phyloP scores from a whole-genome alignment of 495 filamentous ascomycete species.

The Hypoxylon lenormandii region DNA sequence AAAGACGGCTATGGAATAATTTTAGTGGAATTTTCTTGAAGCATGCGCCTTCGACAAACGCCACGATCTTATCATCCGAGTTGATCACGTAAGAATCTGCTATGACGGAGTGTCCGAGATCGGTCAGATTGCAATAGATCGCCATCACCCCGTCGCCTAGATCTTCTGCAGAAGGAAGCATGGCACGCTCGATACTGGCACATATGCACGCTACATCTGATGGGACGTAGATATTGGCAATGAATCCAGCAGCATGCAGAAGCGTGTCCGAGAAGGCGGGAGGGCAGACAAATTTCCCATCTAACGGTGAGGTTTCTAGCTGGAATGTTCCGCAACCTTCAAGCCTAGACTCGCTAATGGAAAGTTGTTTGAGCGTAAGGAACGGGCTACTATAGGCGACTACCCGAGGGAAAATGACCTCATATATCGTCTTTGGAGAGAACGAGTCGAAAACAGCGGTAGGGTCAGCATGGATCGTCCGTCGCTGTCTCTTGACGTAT shows the following conservation, averaged over 20 bases:
- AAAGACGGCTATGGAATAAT: constrained; percentile 7
- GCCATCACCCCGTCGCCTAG: constrained; percentile 6
- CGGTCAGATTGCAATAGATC: constrained; percentile 32
- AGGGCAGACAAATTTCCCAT: constrained; percentile 66
- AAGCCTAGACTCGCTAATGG: constrained; percentile 66
- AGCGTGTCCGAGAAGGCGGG: constrained; percentile 70
- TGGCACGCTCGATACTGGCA: constrained; percentile 18
- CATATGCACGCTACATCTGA: constrained; percentile 35
- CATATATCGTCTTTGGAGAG: constrained; percentile 68
- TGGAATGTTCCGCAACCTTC: constrained; percentile 69
- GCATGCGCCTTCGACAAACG: constrained; percentile 22
- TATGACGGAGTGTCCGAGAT: constrained; percentile 27
- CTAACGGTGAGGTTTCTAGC: constrained; percentile 57
- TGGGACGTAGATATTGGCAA: constrained; percentile 52
- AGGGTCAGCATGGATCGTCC: constrained; percentile 39
- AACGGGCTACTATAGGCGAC: constrained; percentile 65
- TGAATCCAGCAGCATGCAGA: constrained; percentile 67
- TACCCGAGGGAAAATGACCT: constrained; percentile 67
- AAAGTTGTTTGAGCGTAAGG: constrained; percentile 68
- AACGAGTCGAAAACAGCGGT: constrained; percentile 49
- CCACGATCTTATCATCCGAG: constrained; percentile 21
- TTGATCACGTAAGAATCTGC: constrained; percentile 35
- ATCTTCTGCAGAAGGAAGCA: constrained; percentile 16
- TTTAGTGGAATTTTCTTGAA: constrained; percentile 22
- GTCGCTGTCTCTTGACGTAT: constrained; percentile 42